Percentiles rank a stretch among this genome's conserved stretches.
Conservation (phyloP, 139 green algal genomes). For the Trebouxia sp. region DNA sequence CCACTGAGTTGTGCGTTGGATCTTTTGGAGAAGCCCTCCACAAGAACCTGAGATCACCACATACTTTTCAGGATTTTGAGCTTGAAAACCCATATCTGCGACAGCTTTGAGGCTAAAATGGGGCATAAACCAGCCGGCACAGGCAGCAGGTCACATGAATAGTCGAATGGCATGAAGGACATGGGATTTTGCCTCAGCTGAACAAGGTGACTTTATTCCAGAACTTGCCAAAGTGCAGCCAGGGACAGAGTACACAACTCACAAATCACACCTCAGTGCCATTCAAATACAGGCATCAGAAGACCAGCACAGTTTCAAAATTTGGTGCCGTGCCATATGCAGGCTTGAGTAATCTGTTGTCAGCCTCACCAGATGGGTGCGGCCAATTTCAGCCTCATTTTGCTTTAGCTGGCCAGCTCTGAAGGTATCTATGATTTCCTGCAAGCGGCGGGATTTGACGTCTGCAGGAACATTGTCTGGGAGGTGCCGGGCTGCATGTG, state of each 20-base stretch:
- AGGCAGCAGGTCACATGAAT: too few relatives aligned
- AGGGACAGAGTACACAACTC: too few relatives aligned
- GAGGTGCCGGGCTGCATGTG: slow-evolving; percentile 73
- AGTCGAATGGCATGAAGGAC: too few relatives aligned
- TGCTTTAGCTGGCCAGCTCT: background rate
- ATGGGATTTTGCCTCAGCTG: too few relatives aligned
- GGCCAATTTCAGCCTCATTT: slow-evolving; percentile 53
- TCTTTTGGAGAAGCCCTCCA: slow-evolving; percentile 63
- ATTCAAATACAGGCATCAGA: too few relatives aligned
- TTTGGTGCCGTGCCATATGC: background rate
- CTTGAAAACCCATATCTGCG: too few relatives aligned
- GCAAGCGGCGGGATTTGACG: slow-evolving; percentile 65
- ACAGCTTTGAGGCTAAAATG: background rate
- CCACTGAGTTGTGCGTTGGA: slow-evolving; percentile 51
- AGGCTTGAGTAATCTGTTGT: background rate
- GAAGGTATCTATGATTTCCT: slow-evolving; percentile 68
- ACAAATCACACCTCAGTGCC: too few relatives aligned
- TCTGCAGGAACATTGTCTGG: slow-evolving; percentile 70
- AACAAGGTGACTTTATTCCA: too few relatives aligned
- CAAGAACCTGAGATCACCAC: slow-evolving; percentile 58
- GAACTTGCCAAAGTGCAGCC: too few relatives aligned
- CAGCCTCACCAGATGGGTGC: slow-evolving; percentile 47
- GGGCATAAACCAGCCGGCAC: too few relatives aligned
- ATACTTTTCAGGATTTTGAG: too few relatives aligned
- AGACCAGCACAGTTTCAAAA: background rate